These are phyloP conservation scores for Mortierella sp. DNA, from an alignment of 371 early-diverging fungal species.

Conservation along the genomic window DNA sequence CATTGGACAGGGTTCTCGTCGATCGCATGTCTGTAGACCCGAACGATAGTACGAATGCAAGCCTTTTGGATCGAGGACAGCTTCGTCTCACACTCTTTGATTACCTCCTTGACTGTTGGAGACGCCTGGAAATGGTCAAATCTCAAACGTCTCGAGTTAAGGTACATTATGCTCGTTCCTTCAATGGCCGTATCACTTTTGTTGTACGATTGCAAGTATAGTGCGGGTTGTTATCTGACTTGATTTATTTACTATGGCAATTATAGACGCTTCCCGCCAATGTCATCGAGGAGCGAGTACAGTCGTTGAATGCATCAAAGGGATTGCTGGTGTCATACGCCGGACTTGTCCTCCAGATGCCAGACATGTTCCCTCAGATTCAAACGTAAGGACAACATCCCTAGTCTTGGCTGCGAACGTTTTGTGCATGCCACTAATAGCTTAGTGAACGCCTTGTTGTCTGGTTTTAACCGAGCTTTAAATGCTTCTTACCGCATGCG, in stretches of 20 bases:
- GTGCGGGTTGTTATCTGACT: not conserved
- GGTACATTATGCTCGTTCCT: slow-evolving; percentile 50
- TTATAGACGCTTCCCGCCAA: slow-evolving; percentile 67
- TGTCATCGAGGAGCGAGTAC: slow-evolving; percentile 70
- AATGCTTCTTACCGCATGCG: not conserved
- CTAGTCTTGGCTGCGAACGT: not conserved
- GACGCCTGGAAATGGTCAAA: slow-evolving; percentile 58
- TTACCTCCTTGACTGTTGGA: slow-evolving; percentile 87
- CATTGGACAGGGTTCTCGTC: slow-evolving; percentile 82
- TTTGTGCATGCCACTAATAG: not conserved
- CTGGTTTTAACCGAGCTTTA: not conserved
- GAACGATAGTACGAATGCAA: slow-evolving; percentile 58
- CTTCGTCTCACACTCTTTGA: slow-evolving; percentile 72
- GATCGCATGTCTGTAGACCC: slow-evolving; percentile 82
- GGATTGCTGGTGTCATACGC: slow-evolving; percentile 84
- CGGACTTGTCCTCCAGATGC: slow-evolving; percentile 86
- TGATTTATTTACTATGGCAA: not conserved
- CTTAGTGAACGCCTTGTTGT: not conserved
- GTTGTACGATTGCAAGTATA: not conserved
- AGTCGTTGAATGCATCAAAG: slow-evolving; percentile 67
- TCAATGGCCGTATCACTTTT: not conserved
- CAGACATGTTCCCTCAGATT: slow-evolving; percentile 90
- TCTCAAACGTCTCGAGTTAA: slow-evolving; percentile 59
- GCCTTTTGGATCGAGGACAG: slow-evolving; percentile 57
- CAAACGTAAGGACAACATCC: slow-evolving; percentile 62